These are phyloP conservation scores for Colletotrichum sp. DNA, from an alignment of 2,329 filamentous ascomycete genomes.

Conservation along the genomic window DNA sequence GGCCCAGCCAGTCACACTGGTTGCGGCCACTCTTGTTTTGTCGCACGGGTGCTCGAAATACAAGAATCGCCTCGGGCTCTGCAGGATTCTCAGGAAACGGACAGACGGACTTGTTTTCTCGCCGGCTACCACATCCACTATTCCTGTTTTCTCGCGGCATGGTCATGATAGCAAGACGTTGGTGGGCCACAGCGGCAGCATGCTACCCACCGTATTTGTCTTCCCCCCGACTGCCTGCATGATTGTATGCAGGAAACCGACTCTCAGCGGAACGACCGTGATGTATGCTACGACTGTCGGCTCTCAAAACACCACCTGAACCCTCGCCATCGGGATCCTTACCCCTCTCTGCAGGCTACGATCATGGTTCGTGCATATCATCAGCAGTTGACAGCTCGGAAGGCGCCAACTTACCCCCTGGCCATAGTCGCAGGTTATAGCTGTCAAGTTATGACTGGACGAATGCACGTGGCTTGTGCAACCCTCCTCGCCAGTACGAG, in stretches of 20 bases:
- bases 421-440: neutral
- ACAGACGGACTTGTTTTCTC: neutral
- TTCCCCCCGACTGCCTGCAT: conserved; percentile 8
- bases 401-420: neutral
- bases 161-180: neutral
- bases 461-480: neutral
- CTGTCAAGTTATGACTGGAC: neutral
- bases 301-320: conserved; percentile 7
- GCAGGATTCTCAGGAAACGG: neutral
- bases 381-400: neutral
- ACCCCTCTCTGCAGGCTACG: neutral
- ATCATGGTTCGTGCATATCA: neutral
- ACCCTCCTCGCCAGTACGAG: neutral
- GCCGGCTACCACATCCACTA: neutral
- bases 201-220: neutral
- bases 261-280: neutral
- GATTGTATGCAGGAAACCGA: conserved; percentile 11
- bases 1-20: neutral
- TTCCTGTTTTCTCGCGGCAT: neutral
- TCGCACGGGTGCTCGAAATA: neutral
- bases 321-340: neutral
- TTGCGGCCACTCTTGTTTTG: neutral
- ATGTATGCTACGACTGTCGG: neutral
- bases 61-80: neutral
- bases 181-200: neutral